Base-by-base conservation (phyloP, 257 asterid genomes). In the Solanum dulcamara region DNA sequence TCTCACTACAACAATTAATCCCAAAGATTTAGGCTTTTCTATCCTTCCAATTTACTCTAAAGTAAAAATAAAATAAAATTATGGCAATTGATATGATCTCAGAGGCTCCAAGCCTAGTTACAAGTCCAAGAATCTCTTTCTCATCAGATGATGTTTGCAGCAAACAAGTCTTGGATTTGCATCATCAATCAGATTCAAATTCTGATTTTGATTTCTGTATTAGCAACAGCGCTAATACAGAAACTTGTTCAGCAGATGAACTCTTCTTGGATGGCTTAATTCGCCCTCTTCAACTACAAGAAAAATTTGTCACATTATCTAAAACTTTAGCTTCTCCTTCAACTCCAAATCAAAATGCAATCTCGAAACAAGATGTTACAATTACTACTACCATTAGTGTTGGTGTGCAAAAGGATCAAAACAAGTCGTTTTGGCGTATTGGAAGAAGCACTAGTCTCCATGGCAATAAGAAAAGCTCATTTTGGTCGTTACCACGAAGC, bases 401-500 rank as follows among this genome's bases (percentile, higher is more conserved):
- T 60, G 68, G 10, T 57, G 57, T 14, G 22, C 57, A 50, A 50
- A 50, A 50, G 86, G 80, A 72, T 74, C 91, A 85, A 77, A 51
- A 85, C 18, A 88, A 84, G 20, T 83, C 90, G 1, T 89, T 89
- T 80, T 89, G 91, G 92, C 17, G 80, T 12, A 89, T 88, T 60
- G 86, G 85, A 88, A 81, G 93, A 74, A 89, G 93, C 57, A 86
- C 86, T 11, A 91, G 92, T 81, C 87, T 89, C 59, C 92, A 91
- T 6, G 85, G 85, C 53, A 71, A 85, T 67, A 90, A 85, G 83
- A 91, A 82, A 85, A 88, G 89, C 32, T 89, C 92, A 18, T 85
- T 89, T 88, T 91, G 93, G 92, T 86, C 92, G 38, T 74, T 89
- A 38, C 91, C 86, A 37, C 83, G 93, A 14, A 89, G 93, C 88